Conservation (phyloP, 257 asterid species). For the Vinca minor region DNA sequence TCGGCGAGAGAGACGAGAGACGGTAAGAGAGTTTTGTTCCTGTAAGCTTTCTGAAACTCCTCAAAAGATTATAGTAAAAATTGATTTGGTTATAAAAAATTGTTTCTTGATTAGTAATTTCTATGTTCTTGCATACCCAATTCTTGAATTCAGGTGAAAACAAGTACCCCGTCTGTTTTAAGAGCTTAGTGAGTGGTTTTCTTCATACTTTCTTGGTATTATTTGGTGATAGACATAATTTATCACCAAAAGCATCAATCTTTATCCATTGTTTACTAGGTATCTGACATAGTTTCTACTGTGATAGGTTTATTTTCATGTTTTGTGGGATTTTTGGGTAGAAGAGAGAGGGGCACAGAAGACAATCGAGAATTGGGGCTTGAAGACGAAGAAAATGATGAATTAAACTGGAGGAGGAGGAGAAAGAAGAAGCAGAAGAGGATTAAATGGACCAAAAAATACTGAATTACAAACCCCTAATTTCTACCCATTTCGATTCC, state of each 20-base stretch:
- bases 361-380: no score
- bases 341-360: constrained; percentile 22
- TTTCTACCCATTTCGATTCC: no score
- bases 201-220: constrained; percentile 52
- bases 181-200: constrained; percentile 70
- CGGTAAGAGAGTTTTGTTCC: no score
- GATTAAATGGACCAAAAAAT: no score
- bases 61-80: constrained; percentile 42
- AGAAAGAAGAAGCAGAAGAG: no score
- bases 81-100: constrained; percentile 53
- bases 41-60: no score
- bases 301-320: constrained; percentile 45
- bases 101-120: constrained; percentile 48
- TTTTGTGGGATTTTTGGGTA: constrained; percentile 37
- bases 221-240: constrained; percentile 48
- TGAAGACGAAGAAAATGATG: no score
- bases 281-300: constrained; percentile 46
- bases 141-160: constrained; percentile 28
- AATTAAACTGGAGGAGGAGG: no score
- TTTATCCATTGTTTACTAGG: constrained; percentile 43
- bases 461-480: no score
- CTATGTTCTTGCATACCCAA: constrained; percentile 38
- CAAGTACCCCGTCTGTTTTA: constrained; percentile 49
- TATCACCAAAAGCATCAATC: constrained; percentile 29
- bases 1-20: no score